Conservation (phyloP, 2,329 filamentous ascomycete species). For the Pseudocercospora musae region DNA sequence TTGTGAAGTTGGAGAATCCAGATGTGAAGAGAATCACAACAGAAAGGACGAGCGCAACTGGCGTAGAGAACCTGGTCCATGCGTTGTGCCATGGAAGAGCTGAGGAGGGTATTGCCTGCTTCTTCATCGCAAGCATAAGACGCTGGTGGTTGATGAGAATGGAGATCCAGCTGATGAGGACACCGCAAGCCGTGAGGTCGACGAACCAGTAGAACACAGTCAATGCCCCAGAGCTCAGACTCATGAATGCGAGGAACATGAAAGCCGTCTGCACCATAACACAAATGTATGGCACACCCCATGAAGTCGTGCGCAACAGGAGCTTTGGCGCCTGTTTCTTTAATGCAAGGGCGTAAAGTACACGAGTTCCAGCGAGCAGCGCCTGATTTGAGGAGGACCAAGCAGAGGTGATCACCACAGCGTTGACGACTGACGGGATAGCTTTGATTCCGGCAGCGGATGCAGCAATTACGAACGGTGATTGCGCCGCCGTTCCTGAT, state of each 20-base stretch:
- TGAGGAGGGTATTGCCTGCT: conserved; percentile 25
- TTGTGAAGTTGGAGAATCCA: conserved; percentile 31
- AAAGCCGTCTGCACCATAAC: conserved; percentile 28
- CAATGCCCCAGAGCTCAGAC: conserved; percentile 46
- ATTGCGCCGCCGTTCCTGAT: conserved; percentile 40
- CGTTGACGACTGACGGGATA: conserved; percentile 65
- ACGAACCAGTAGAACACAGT: conserved; percentile 66
- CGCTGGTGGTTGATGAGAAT: conserved; percentile 29
- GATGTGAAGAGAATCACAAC: conserved; percentile 31
- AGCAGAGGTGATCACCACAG: conserved; percentile 63
- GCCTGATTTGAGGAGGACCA: conserved; percentile 56
- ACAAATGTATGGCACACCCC: conserved; percentile 27
- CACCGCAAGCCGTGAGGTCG: conserved; percentile 59
- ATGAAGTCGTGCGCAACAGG: conserved; percentile 43
- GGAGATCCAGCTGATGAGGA: conserved; percentile 58
- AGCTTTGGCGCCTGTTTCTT: conserved; percentile 60
- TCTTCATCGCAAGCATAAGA: conserved; percentile 27
- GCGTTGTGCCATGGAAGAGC: conserved; percentile 35
- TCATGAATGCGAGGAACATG: conserved; percentile 32
- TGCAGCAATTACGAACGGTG: conserved; percentile 58
- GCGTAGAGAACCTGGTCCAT: conserved; percentile 38
- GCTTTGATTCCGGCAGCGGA: conserved; percentile 57
- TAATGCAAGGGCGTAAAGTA: conserved; percentile 55
- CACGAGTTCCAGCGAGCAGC: conserved; percentile 52
- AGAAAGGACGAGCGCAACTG: conserved; percentile 31